Conservation (phyloP, 2,329 filamentous ascomycete genomes). For the Chalara sp. region DNA sequence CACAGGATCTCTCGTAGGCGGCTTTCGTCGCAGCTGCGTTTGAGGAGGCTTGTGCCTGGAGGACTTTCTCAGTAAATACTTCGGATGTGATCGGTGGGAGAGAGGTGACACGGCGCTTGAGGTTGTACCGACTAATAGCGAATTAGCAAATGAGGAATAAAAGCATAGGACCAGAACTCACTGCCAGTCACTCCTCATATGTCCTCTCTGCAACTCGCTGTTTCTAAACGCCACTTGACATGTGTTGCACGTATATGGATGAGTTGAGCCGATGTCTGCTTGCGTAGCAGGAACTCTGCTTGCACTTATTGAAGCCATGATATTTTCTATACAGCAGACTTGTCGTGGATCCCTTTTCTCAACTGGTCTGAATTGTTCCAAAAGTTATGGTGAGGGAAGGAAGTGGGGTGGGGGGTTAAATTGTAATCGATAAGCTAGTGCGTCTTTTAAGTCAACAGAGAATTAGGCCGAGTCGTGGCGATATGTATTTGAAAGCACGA, state of each 20-base stretch:
- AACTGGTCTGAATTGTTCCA: no score
- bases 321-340: no score
- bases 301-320: constrained; percentile 44
- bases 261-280: constrained; percentile 41
- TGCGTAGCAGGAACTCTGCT: constrained; percentile 26
- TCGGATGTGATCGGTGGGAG: constrained; percentile 88
- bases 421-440: no score
- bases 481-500: no score
- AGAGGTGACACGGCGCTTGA: constrained; percentile 88
- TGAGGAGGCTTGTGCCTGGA: constrained; percentile 80
- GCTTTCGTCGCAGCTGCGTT: constrained; percentile 82
- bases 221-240: constrained; percentile 95
- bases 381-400: constrained; percentile 11
- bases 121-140: constrained; percentile 72
- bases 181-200: constrained; percentile 99
- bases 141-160: constrained; percentile 12
- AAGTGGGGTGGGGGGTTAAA: constrained; percentile 8
- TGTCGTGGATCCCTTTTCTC: no score
- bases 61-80: constrained; percentile 90
- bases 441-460: no score
- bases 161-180: constrained; percentile 42
- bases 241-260: constrained; percentile 97
- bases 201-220: constrained; percentile 83
- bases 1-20: constrained; percentile 77
- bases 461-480: no score